Base-by-base conservation (phyloP, 176 grass and related monocot species). In the Metroxylon sagu region DNA sequence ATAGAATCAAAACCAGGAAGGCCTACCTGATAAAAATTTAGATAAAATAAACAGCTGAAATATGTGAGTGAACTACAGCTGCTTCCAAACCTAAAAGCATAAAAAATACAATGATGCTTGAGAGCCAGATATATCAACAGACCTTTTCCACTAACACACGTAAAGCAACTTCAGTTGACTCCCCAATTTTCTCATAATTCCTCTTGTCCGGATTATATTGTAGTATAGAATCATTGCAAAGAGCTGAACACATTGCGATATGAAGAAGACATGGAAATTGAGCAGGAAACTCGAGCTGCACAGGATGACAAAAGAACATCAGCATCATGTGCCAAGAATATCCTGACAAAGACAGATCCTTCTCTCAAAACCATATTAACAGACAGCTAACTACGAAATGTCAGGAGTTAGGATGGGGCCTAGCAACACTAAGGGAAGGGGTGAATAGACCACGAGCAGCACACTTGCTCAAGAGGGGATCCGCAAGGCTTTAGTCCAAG, bases 1-100 rank as follows among this genome's bases (percentile, higher is more conserved):
- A 97, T 97, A 55, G 93, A 91, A 78, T 97, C 87, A 91, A 97
- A 97, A 75, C 93, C 93, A 75, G 93, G 93, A 77, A 97, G 93
- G 56, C 93, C 93, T 49, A 97, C 93, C 93, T 97, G 77, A 78
- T 4, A 74, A 61, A 61, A 28, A 30, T 43, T 4, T 53, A 65
- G 50, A 58, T 26, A 71, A 49, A 57, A 23, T 57, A 53, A 30
- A 43, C 10, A 1, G 2, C 7, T 49, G 7, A 4, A 23, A 48
- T 43, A 26, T 63, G 21, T 69, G n/a, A 25, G 2, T 21, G 8
- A 43, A 43, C 4, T 10, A 5, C 35, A 14, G 2, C 10, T 6
- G 5, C 35, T 43, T 12, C 35, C 35, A 43, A 43, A 43, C 8
- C 21, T 23, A 43, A 43, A 14, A 43, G 12, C 0, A 14, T 10